These are phyloP conservation scores for Candida corydali DNA, from an alignment of 805 yeast species.

Conservation along the genomic window DNA sequence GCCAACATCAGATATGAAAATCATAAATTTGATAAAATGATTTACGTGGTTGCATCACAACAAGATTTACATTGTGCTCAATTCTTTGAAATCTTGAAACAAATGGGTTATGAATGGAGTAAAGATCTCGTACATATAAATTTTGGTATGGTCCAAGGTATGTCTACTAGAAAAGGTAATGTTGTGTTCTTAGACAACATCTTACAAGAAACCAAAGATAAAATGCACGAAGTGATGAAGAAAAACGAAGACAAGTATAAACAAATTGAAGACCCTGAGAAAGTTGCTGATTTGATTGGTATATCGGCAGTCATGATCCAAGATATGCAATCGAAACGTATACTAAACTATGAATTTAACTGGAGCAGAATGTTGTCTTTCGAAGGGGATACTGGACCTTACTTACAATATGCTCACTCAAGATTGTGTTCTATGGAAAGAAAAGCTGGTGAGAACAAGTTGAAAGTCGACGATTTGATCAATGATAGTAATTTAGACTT, in stretches of 20 bases:
- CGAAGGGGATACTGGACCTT: conserved; percentile 99
- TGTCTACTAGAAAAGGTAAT: conserved; percentile 97
- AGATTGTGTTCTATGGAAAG: conserved; percentile 93
- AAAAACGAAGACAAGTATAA: conserved; percentile 86
- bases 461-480: too few species aligned
- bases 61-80: conserved; percentile 94
- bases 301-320: conserved; percentile 98
- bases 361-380: conserved; percentile 98
- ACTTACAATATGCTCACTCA: conserved; percentile 96
- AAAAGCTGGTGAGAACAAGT: conserved; percentile 57
- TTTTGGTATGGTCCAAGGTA: conserved; percentile 97
- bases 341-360: conserved; percentile 92
- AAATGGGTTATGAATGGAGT: conserved; percentile 89
- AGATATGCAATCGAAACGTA: conserved; percentile 97
- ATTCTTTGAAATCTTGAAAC: conserved; percentile 88
- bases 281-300: conserved; percentile 92
- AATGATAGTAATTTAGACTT: conserved; percentile 52
- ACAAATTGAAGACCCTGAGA: conserved; percentile 90
- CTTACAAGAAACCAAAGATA: conserved; percentile 85
- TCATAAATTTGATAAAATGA: conserved; percentile 89
- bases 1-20: conserved; percentile 85
- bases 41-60: conserved; percentile 93
- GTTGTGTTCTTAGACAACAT: conserved; percentile 96
- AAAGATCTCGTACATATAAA: conserved; percentile 74
- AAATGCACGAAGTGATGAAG: conserved; percentile 96